phyloP scores from a whole-genome alignment of 2,329 filamentous ascomycete genomes.

The Penicillium palitans region DNA sequence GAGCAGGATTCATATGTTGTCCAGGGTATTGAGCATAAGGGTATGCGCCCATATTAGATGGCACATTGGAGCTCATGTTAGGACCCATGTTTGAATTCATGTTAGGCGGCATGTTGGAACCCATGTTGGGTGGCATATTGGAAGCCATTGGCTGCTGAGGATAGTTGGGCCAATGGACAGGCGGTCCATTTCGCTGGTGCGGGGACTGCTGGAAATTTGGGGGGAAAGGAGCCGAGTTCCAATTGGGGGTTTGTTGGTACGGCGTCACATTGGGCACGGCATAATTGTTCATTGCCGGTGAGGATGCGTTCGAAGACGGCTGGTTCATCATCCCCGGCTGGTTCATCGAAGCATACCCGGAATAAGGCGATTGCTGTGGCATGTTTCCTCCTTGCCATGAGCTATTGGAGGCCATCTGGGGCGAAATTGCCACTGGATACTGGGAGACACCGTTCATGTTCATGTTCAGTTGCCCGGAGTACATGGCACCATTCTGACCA shows the following conservation, averaged over 20 bases:
- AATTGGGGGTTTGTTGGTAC: slow-evolving; percentile 35
- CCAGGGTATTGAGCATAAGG: slow-evolving; percentile 76
- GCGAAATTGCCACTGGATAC: slow-evolving; percentile 38
- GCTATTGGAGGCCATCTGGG: slow-evolving; percentile 36
- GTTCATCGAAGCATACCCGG: slow-evolving; percentile 41
- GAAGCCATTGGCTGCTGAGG: slow-evolving; percentile 29
- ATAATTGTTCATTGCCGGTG: slow-evolving; percentile 41
- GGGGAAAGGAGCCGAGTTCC: slow-evolving; percentile 38
- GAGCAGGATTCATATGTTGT: slow-evolving; percentile 56
- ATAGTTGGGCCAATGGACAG: slow-evolving; percentile 43
- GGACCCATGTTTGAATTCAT: slow-evolving; percentile 46
- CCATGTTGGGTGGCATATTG: slow-evolving; percentile 37
- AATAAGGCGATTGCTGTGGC: slow-evolving; percentile 39
- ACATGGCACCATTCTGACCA: slow-evolving; percentile 34
- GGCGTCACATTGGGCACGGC: slow-evolving; percentile 34
- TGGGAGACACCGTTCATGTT: slow-evolving; percentile 35
- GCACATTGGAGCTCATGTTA: slow-evolving; percentile 39
- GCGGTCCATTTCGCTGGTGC: slow-evolving; percentile 40
- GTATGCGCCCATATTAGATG: slow-evolving; percentile 61
- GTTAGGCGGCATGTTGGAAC: slow-evolving; percentile 34
- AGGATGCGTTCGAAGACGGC: slow-evolving; percentile 40
- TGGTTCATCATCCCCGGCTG: slow-evolving; percentile 42
- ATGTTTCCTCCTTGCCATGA: slow-evolving; percentile 39
- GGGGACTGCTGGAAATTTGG: slow-evolving; percentile 36
- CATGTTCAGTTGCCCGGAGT: slow-evolving; percentile 30